These are phyloP conservation scores for Lantana camara DNA, from an alignment of 257 asterid species.

Conservation along the genomic window DNA sequence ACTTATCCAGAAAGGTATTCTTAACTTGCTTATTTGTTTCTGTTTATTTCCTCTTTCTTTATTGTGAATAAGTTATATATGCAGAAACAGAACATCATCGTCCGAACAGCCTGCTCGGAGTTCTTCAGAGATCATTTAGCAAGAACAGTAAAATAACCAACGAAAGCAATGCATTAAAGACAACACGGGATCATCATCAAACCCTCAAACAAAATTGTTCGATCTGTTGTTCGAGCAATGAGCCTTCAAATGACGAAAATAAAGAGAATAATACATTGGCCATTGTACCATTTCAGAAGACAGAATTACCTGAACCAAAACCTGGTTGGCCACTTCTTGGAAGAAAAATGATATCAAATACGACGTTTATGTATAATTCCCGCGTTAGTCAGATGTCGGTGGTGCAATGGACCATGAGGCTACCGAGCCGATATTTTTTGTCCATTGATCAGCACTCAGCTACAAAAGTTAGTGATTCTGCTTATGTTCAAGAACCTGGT, in stretches of 20 bases:
- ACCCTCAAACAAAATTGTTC: not conserved
- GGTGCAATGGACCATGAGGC: not conserved
- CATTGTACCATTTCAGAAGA: not conserved
- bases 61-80: too few relatives aligned
- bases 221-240: not conserved
- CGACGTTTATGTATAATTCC: not conserved
- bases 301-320: not conserved
- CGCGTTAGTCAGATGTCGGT: not conserved
- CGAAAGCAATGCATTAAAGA: not conserved
- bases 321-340: not conserved
- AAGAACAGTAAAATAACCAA: not conserved
- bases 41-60: not conserved
- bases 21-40: not conserved
- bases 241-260: not conserved
- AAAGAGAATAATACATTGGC: not conserved
- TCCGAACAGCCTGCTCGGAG: not conserved
- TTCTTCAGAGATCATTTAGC: not conserved
- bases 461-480: not conserved
- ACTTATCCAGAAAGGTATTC: not conserved
- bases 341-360: not conserved
- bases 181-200: too few relatives aligned
- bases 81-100: not conserved
- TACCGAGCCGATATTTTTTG: not conserved
- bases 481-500: not conserved
- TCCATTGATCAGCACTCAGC: not conserved